Percentiles rank a stretch among this genome's conserved stretches.
phyloP scores from a whole-genome alignment of 495 filamentous ascomycete genomes.

The Penicillium roqueforti region DNA sequence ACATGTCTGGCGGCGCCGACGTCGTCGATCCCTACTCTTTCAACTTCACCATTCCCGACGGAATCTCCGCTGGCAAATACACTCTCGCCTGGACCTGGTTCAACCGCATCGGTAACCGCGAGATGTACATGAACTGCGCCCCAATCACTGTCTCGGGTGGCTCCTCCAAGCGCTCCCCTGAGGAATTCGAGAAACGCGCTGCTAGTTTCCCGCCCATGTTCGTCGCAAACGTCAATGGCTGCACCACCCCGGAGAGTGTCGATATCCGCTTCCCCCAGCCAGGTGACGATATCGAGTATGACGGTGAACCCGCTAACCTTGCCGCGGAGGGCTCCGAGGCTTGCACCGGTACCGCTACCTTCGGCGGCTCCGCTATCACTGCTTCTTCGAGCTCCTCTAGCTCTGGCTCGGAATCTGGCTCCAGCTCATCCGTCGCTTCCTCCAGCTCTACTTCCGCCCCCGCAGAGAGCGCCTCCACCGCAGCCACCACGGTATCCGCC shows the following conservation, averaged over 20 bases:
- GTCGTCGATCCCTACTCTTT: slow-evolving; percentile 28
- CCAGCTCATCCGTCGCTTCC: slow-evolving; percentile 14
- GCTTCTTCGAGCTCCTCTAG: slow-evolving; percentile 8
- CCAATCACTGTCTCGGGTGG: slow-evolving; percentile 59
- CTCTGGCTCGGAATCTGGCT: slow-evolving; percentile 15
- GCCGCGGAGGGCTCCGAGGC: slow-evolving; percentile 22
- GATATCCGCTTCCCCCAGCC: slow-evolving; percentile 70
- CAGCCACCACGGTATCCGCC: slow-evolving; percentile 28
- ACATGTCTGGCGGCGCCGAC: slow-evolving; percentile 25
- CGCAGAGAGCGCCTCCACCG: slow-evolving; percentile 10
- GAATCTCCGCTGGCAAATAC: slow-evolving; percentile 47
- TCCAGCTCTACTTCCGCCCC: slow-evolving; percentile 11
- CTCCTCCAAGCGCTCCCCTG: slow-evolving; percentile 36
- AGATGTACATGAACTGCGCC: slow-evolving; percentile 96
- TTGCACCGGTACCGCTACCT: slow-evolving; percentile 33
- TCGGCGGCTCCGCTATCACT: slow-evolving; percentile 23
- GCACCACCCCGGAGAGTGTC: slow-evolving; percentile 50
- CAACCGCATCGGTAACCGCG: slow-evolving; percentile 81
- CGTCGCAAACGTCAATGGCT: slow-evolving; percentile 68
- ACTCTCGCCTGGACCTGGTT: slow-evolving; percentile 88
- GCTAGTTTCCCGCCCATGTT: slow-evolving; percentile 71
- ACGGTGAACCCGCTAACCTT: slow-evolving; percentile 27
- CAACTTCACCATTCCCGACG: slow-evolving; percentile 45
- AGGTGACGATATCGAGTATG: slow-evolving; percentile 54
- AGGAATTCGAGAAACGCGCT: slow-evolving; percentile 35